Percentiles rank a stretch among this genome's conserved stretches.
These are phyloP conservation scores for Neurospora sp. DNA, from an alignment of 495 filamentous ascomycete species.

Conservation along the genomic window DNA sequence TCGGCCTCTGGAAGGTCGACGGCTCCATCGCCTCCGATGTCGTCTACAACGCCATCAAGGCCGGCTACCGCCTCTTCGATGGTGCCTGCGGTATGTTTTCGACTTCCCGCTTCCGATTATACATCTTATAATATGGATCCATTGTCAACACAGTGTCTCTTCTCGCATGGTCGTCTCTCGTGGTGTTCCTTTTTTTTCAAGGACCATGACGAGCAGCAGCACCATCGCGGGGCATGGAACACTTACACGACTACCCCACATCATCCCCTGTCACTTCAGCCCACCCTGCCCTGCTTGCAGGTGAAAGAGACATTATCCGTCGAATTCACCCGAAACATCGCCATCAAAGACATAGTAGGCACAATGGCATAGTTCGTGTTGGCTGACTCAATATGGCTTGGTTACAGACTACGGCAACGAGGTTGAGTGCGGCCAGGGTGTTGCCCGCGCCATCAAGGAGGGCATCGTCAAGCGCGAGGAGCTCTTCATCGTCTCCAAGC, in stretches of 20 bases:
- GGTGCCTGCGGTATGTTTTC: conserved; percentile 64
- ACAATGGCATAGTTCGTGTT: not conserved
- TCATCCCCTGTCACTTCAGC: conserved; percentile 13
- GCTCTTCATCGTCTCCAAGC: conserved; percentile 86
- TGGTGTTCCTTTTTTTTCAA: not conserved
- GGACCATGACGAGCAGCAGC: not conserved
- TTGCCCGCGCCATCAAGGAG: conserved; percentile 79
- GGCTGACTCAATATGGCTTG: conserved; percentile 11
- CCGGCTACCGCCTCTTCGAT: conserved; percentile 78
- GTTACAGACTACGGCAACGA: conserved; percentile 78
- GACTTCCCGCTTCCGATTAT: not conserved
- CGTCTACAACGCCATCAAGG: conserved; percentile 84
- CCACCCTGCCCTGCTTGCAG: conserved; percentile 14
- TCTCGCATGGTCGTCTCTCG: not conserved
- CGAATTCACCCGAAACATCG: not conserved
- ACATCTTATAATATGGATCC: not conserved
- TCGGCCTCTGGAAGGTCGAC: conserved; percentile 79
- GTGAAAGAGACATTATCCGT: not conserved
- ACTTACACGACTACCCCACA: conserved; percentile 12
- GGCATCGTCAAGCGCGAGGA: conserved; percentile 78
- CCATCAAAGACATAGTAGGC: not conserved
- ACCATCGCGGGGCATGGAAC: not conserved
- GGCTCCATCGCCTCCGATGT: conserved; percentile 66
- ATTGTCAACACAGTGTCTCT: not conserved
- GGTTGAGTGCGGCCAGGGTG: conserved; percentile 69